phyloP scores from a whole-genome alignment of 306 rosid species.

The Crotalaria pallida region DNA sequence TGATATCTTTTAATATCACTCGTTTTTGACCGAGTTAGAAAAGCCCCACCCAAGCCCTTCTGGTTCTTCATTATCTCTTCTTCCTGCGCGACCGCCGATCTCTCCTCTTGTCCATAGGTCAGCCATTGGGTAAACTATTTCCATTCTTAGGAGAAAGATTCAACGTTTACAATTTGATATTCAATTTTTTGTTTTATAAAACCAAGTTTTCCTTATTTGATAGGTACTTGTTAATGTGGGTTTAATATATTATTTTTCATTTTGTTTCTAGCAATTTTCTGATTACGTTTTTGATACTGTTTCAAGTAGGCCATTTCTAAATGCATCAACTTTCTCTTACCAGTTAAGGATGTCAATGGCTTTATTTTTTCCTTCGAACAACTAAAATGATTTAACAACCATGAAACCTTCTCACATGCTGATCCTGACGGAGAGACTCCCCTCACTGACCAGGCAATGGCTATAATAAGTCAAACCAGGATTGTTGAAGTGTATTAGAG shows the following conservation, averaged over 20 bases:
- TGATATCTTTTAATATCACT: too few relatives aligned
- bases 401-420: neutral
- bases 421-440: constrained; percentile 14
- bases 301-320: neutral
- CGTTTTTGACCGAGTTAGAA: too few relatives aligned
- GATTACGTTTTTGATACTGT: neutral
- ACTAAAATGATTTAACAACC: constrained; percentile 5
- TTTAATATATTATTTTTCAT: neutral
- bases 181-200: too few relatives aligned
- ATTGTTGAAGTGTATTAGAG: neutral
- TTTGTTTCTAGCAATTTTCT: neutral
- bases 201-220: too few relatives aligned
- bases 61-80: too few relatives aligned
- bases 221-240: neutral
- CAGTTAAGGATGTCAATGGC: neutral
- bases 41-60: too few relatives aligned
- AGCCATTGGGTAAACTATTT: too few relatives aligned
- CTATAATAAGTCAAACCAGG: neutral
- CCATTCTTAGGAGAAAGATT: too few relatives aligned
- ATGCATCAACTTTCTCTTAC: neutral
- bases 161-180: too few relatives aligned
- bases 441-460: neutral
- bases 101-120: too few relatives aligned
- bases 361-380: neutral
- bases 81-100: too few relatives aligned